Evolutionary conservation across 2,329 filamentous ascomycete species (phyloP).

Genomic region (Fusarium nisikadoi): DNA sequence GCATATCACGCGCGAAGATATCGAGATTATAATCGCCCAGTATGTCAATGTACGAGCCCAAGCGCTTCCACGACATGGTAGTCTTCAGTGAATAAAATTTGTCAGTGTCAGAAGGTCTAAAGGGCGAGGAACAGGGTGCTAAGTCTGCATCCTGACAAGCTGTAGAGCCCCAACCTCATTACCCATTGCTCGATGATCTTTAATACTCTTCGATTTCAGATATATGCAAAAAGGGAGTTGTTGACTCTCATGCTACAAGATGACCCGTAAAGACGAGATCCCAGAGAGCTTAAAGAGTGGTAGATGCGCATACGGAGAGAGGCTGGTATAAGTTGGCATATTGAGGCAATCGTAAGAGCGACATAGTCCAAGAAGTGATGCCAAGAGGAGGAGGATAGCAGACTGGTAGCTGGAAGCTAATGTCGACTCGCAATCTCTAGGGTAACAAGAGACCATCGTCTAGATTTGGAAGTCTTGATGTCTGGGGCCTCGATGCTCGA

Average conservation of each 20-base stretch:
- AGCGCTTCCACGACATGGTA: not conserved
- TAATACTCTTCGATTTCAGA: not conserved
- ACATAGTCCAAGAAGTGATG: not conserved
- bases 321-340: not conserved
- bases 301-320: not conserved
- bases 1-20: not conserved
- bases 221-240: conserved; percentile 13
- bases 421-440: not conserved
- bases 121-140: not conserved
- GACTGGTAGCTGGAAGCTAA: fast-evolving
- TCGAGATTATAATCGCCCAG: not conserved
- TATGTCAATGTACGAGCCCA: not conserved
- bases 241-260: not conserved
- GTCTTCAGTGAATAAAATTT: not conserved
- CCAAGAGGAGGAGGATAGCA: not conserved
- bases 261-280: fast-evolving
- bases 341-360: not conserved
- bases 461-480: not conserved
- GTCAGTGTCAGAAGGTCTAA: not conserved
- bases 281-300: not conserved
- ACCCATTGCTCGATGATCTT: not conserved
- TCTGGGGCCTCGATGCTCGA: not conserved
- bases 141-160: not conserved
- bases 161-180: not conserved
- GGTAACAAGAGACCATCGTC: not conserved